A percentile compares a stretch with the other conserved stretches of the same genome.
Evolutionary conservation across 106 monocot species (phyloP).

Genomic region (Acorus gramineus): DNA sequence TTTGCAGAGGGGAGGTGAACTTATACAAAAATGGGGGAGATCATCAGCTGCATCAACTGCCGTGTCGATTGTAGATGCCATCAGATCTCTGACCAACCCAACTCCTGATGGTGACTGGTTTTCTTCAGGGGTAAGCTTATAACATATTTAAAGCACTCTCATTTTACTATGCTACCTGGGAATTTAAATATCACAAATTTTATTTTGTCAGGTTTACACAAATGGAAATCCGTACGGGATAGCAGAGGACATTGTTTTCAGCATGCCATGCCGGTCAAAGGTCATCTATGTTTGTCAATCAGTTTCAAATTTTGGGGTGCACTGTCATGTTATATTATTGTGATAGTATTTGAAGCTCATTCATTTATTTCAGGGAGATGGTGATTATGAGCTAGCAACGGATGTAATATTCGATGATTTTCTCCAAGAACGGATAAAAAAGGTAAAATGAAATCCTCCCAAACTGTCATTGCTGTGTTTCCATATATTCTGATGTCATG

Average conservation of each 20-base stretch:
- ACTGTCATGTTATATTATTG: no score
- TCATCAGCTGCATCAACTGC: conserved; percentile 98
- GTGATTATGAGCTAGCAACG: conserved; percentile 83
- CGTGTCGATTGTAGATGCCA: conserved; percentile 88
- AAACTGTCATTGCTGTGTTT: not conserved
- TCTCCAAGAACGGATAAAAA: conserved; percentile 65
- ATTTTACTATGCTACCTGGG: not conserved
- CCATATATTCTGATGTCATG: no score
- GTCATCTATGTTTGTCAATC: conserved; percentile 10
- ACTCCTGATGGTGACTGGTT: conserved; percentile 96
- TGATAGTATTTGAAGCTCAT: not conserved
- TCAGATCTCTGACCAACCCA: conserved; percentile 78
- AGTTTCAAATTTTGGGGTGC: not conserved
- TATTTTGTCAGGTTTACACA: conserved; percentile 58
- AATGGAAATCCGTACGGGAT: conserved; percentile 95
- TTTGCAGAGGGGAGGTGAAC: conserved; percentile 79
- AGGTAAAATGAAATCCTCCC: conserved; percentile 24
- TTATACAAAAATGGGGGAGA: conserved; percentile 96
- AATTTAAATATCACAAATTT: no score
- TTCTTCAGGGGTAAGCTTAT: conserved; percentile 72
- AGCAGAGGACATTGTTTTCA: conserved; percentile 87
- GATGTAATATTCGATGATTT: conserved; percentile 76
- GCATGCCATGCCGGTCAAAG: conserved; percentile 92
- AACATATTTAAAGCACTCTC: not conserved
- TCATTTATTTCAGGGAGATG: conserved; percentile 65